Percentiles rank a stretch among this genome's conserved stretches.
Conservation (phyloP, 2,329 filamentous ascomycete species). For the Whalleya microplaca region DNA sequence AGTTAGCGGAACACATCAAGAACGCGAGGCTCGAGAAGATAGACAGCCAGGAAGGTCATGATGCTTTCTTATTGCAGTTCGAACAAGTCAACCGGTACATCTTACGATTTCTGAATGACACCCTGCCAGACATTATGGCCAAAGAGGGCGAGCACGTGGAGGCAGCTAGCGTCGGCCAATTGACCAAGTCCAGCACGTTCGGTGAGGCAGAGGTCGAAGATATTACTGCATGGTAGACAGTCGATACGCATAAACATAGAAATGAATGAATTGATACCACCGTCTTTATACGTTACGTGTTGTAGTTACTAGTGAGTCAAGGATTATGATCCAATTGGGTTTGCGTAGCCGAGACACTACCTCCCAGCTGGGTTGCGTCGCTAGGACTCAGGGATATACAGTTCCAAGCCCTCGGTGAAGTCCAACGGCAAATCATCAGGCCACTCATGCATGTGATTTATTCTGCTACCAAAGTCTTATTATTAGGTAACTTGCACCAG, state of each 20-base stretch:
- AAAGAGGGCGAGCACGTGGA: slow-evolving; percentile 53
- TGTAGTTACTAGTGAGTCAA: neutral
- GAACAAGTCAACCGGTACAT: slow-evolving; percentile 94
- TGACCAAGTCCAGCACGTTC: slow-evolving; percentile 89
- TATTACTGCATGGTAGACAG: slow-evolving; percentile 83
- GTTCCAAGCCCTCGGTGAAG: slow-evolving; percentile 14
- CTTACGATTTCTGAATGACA: slow-evolving; percentile 78
- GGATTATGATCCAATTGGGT: neutral
- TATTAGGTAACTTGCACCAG: too few species aligned
- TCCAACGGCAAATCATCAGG: slow-evolving; percentile 16
- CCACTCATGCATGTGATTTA: slow-evolving; percentile 1
- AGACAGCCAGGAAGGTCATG: slow-evolving; percentile 92
- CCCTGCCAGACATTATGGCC: slow-evolving; percentile 86
- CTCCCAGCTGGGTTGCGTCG: neutral
- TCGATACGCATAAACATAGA: slow-evolving; percentile 2
- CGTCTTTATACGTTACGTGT: neutral
- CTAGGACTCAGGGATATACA: slow-evolving; percentile 12
- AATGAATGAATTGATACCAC: neutral
- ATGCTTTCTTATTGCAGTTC: slow-evolving; percentile 95
- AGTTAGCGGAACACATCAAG: slow-evolving; percentile 81
- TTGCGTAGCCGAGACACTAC: too few species aligned
- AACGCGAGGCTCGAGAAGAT: slow-evolving; percentile 81
- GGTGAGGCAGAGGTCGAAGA: slow-evolving; percentile 96
- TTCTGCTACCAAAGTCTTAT: neutral
- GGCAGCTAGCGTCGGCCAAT: slow-evolving; percentile 57